phyloP scores from a whole-genome alignment of 1,284 basidiomycete genomes.

The Leccinum ponderosum region DNA sequence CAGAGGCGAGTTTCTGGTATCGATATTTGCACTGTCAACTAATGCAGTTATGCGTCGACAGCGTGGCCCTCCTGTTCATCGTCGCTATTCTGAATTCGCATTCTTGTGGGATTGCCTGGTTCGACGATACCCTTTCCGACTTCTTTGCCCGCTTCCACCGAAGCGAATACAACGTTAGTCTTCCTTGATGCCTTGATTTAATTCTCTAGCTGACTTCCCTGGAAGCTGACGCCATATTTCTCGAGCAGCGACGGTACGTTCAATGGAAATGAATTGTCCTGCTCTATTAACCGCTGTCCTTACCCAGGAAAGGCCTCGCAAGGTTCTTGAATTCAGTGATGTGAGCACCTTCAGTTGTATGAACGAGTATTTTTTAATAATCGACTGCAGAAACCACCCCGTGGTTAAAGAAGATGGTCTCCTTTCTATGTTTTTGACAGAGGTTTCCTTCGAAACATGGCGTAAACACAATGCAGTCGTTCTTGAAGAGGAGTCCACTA shows the following conservation, averaged over 20 bases:
- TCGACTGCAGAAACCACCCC: slow-evolving; percentile 75
- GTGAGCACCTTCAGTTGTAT: slow-evolving; percentile 40
- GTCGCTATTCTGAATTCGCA: slow-evolving; percentile 88
- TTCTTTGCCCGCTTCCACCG: slow-evolving; percentile 87
- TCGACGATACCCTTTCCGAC: slow-evolving; percentile 84
- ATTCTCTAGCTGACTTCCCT: slow-evolving; percentile 6
- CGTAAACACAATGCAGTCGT: slow-evolving; percentile 71
- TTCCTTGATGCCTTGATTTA: not conserved
- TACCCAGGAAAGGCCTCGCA: slow-evolving; percentile 71
- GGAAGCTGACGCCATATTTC: slow-evolving; percentile 80
- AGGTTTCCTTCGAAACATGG: slow-evolving; percentile 84
- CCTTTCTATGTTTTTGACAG: slow-evolving; percentile 78
- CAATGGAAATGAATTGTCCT: not conserved
- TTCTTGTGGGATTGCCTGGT: slow-evolving; percentile 85
- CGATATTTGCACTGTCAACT: slow-evolving; percentile 3
- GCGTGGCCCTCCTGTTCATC: slow-evolving; percentile 64
- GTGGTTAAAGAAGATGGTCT: slow-evolving; percentile 85
- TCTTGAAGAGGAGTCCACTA: slow-evolving; percentile 84
- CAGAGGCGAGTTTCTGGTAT: slow-evolving; percentile 59
- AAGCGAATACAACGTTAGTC: slow-evolving; percentile 85
- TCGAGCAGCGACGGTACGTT: slow-evolving; percentile 80
- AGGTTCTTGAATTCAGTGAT: slow-evolving; percentile 80
- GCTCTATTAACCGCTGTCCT: not conserved
- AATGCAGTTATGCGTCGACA: slow-evolving; percentile 29
- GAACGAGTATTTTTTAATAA: not conserved